Evolutionary conservation across 371 early-diverging fungal genomes (phyloP).

Genomic region (Conidiobolus incongruus): DNA sequence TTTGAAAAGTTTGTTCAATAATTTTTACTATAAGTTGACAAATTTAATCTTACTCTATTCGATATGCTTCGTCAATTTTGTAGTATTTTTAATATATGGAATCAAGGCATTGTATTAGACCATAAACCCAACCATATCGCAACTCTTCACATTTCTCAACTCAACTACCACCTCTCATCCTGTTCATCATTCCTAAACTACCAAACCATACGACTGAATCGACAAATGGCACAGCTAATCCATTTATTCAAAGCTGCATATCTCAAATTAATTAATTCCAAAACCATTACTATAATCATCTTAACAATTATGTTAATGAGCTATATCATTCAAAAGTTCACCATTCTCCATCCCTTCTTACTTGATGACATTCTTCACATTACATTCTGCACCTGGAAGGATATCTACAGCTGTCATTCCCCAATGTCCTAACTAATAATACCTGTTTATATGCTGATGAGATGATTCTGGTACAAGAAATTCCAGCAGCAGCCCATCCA

Average conservation of each 20-base stretch:
- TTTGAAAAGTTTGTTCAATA: too few species aligned
- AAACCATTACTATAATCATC: neutral
- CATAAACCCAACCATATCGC: constrained; percentile 74
- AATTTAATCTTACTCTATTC: constrained; percentile 19
- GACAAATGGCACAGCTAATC: neutral
- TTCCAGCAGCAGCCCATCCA: constrained; percentile 23
- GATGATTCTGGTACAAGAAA: constrained; percentile 13
- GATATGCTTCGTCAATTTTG: constrained; percentile 22
- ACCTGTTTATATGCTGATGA: constrained; percentile 35
- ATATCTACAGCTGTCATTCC: constrained; percentile 32
- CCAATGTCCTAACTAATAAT: constrained; percentile 28
- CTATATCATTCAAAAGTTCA: constrained; percentile 7
- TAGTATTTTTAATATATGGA: constrained; percentile 43
- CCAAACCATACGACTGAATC: neutral
- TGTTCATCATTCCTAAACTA: constrained; percentile 17
- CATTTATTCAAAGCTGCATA: neutral
- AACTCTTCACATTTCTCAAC: constrained; percentile 59
- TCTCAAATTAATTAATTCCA: constrained; percentile 3
- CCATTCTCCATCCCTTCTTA: constrained; percentile 77
- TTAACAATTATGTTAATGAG: constrained; percentile 2
- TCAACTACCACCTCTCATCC: constrained; percentile 66
- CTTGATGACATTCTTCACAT: constrained; percentile 89
- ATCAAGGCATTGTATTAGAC: constrained; percentile 75
- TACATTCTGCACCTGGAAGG: constrained; percentile 82
- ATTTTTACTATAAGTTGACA: too few species aligned